Conservation (phyloP, 2,329 filamentous ascomycete genomes). For the Chaetoscypha palmicola region DNA sequence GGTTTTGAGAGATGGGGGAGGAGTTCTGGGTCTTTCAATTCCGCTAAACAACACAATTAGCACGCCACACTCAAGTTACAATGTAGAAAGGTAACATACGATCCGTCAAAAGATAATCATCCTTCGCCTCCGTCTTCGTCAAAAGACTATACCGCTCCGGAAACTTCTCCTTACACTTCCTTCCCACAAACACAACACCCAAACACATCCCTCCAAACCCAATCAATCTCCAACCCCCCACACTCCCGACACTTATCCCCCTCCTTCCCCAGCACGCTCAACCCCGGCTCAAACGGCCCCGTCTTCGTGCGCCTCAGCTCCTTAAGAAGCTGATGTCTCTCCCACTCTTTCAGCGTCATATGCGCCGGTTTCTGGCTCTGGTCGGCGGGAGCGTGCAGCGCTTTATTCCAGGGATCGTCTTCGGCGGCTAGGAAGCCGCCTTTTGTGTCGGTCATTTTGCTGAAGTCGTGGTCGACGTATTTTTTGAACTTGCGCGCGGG, state of each 20-base stretch:
- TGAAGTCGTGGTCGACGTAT: conserved; percentile 97
- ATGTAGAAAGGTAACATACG: conserved; percentile 44
- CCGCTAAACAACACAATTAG: conserved; percentile 45
- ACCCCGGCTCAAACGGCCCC: conserved; percentile 80
- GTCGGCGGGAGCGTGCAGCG: conserved; percentile 49
- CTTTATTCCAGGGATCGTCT: conserved; percentile 86
- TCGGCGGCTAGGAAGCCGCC: conserved; percentile 87
- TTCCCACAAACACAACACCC: conserved; percentile 65
- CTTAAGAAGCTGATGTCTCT: conserved; percentile 67
- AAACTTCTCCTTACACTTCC: conserved; percentile 79
- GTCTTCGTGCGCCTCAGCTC: conserved; percentile 65
- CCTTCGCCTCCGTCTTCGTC: conserved; percentile 92
- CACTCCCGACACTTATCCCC: conserved; percentile 80
- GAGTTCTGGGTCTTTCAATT: conserved; percentile 81
- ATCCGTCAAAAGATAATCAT: conserved; percentile 93
- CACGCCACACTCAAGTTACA: conserved; percentile 2
- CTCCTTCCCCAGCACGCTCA: conserved; percentile 64
- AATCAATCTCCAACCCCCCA: conserved; percentile 79
- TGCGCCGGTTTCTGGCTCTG: conserved; percentile 61
- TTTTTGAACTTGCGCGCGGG: conserved; percentile 85
- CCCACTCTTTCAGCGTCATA: conserved; percentile 91
- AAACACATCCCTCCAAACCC: conserved; percentile 87
- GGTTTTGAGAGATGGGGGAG: conserved; percentile 82
- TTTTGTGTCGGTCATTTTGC: conserved; percentile 96
- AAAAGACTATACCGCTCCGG: conserved; percentile 92